These are phyloP conservation scores for Ceratocystiopsis minuta DNA, from an alignment of 2,329 filamentous ascomycete species.

Conservation along the genomic window DNA sequence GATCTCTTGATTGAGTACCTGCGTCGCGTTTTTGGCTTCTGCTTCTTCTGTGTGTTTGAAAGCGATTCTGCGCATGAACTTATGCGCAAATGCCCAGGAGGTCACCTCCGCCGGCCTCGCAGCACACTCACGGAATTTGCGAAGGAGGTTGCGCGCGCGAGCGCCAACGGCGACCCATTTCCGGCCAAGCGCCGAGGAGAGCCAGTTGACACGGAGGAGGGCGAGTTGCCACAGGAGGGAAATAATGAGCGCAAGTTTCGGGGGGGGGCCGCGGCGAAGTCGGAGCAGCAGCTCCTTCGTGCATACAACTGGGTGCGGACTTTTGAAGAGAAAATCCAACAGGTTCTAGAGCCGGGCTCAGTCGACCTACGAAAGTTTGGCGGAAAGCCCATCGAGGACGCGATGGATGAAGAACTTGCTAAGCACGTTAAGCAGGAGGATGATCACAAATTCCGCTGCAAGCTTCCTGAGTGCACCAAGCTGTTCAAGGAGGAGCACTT, in stretches of 20 bases:
- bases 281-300: constrained; percentile 78
- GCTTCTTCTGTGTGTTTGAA: constrained; percentile 98
- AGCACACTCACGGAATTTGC: constrained; percentile 69
- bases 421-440: constrained; percentile 96
- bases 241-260: constrained; percentile 26
- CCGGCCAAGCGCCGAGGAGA: constrained; percentile 58
- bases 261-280: constrained; percentile 47
- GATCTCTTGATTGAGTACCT: constrained; percentile 94
- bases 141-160: constrained; percentile 71
- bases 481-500: constrained; percentile 95
- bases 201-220: constrained; percentile 38
- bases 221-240: constrained; percentile 36
- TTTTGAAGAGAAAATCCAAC: constrained; percentile 89
- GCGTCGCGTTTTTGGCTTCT: constrained; percentile 93
- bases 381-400: constrained; percentile 71
- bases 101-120: constrained; percentile 83
- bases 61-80: constrained; percentile 94
- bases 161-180: constrained; percentile 65
- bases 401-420: constrained; percentile 63
- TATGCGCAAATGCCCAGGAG: constrained; percentile 86
- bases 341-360: constrained; percentile 78
- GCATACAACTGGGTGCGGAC: constrained; percentile 99
- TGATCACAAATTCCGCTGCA: constrained; percentile 91
- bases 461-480: constrained; percentile 88
- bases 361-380: constrained; percentile 82